Evolutionary conservation across 768 basidiomycete genomes (phyloP).

Genomic region (Clavulina sp.): DNA sequence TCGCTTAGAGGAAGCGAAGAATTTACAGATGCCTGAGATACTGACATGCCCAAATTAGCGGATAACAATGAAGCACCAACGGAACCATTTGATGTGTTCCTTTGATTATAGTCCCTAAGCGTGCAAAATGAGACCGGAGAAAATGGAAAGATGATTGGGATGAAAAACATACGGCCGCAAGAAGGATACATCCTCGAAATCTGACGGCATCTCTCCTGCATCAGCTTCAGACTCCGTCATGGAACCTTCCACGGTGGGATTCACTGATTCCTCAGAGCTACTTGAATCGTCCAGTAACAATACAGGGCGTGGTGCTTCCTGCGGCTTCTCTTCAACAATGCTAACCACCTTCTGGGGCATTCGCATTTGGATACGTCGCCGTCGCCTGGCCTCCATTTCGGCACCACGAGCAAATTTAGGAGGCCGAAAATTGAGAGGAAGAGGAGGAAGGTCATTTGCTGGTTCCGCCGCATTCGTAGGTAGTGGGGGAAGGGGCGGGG

Average conservation of each 20-base stretch:
- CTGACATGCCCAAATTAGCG: conserved; percentile 27
- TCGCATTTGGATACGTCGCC: too few relatives aligned
- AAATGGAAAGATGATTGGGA: too few relatives aligned
- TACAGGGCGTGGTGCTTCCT: too few relatives aligned
- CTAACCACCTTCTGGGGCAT: too few relatives aligned
- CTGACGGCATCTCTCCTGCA: too few relatives aligned
- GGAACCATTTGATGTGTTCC: conserved; percentile 37
- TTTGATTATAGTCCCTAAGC: background rate
- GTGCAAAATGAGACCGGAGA: background rate
- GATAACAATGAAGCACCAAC: conserved; percentile 33
- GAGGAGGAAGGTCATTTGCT: background rate
- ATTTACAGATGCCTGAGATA: conserved; percentile 32
- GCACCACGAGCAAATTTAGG: conserved; percentile 35
- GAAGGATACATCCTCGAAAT: too few relatives aligned
- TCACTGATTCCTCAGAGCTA: too few relatives aligned
- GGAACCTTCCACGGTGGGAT: too few relatives aligned
- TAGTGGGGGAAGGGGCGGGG: conserved; percentile 4
- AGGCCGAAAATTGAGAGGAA: background rate
- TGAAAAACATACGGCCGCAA: too few relatives aligned
- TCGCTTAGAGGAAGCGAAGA: conserved; percentile 28
- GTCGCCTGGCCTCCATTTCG: conserved; percentile 89
- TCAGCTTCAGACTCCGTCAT: too few relatives aligned
- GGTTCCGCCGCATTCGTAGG: background rate
- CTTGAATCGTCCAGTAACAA: too few relatives aligned
- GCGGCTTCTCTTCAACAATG: too few relatives aligned